Base-by-base conservation (phyloP, 257 asterid genomes). In the Euphrasia confusa region DNA sequence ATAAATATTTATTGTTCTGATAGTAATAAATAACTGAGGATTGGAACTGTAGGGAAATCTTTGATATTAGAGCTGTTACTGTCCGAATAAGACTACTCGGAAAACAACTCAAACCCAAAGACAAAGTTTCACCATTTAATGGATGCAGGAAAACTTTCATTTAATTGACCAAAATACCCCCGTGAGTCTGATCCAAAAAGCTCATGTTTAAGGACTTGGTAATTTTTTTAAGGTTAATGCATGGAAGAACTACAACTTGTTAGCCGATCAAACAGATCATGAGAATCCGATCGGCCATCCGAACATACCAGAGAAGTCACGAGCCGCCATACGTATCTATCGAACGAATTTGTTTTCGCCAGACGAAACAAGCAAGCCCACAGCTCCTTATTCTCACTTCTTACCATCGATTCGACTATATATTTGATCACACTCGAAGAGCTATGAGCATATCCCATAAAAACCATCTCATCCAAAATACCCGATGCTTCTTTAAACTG, bases 381-480 rank as follows among this genome's bases (percentile, higher is more conserved):
- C 24, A 81, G 33, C 30, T 75, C 83, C 55, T 17, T 60, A n/a
- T 81, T 58, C 69, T 63, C 68, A 72, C 58, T 73, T 57, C 39
- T 8, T 1, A 17, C 62, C 48, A 77, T 68, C 71, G 78, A 54
- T 27, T 77, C 78, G 17, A 68, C 59, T 0, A 89, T 64, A 47
- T 72, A 67, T 72, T 72, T 80, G 69, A 50, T 70, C 13, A 79
- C 39, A 33, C 81, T 72, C 24, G 78, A 77, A 21, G 87, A 66
- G 73, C 61, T 76, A 56, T 79, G 83, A 66, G 74, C 69, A 50
- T 73, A 73, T 58, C 95, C 91, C 77, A 63, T 74, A 67, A 78
- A 87, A 48, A 80, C 65, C 94, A 87, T 87, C 89, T 89, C 95
- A 63, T 89, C 90, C 49, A 89, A 78, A 71, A 84, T 28, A 66